Evolutionary conservation across 2,329 filamentous ascomycete species (phyloP).

Genomic region (Thielaviopsis musarum): DNA sequence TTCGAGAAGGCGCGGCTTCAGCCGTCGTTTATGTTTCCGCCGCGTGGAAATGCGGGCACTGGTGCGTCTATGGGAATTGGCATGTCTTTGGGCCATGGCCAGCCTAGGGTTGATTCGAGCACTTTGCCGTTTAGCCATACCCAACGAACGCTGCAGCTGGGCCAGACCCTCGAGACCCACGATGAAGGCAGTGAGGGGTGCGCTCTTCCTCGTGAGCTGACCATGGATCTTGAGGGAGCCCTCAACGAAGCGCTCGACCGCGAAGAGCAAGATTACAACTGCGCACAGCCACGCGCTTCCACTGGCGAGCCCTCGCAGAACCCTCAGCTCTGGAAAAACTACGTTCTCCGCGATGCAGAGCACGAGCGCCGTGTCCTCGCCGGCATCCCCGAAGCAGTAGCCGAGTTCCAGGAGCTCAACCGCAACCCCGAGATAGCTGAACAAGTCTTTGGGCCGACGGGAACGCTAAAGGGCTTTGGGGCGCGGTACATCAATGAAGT

Average conservation of each 20-base stretch:
- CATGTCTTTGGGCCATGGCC: not conserved
- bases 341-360: not conserved
- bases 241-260: conserved; percentile 4
- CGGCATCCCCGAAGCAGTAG: not conserved
- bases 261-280: conserved; percentile 5
- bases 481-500: not conserved
- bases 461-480: not conserved
- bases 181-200: not conserved
- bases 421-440: not conserved
- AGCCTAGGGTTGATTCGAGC: conserved; percentile 3
- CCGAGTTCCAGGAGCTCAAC: not conserved
- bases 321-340: not conserved
- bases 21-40: not conserved
- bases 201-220: conserved; percentile 3
- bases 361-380: not conserved
- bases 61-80: not conserved
- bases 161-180: not conserved
- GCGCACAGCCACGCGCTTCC: not conserved
- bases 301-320: not conserved
- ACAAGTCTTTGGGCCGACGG: not conserved
- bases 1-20: not conserved
- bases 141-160: not conserved
- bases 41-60: not conserved
- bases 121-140: conserved; percentile 2
- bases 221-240: conserved; percentile 5